These are phyloP conservation scores for Chlorella sp. DNA, from an alignment of 139 green algal genomes.

Conservation along the genomic window DNA sequence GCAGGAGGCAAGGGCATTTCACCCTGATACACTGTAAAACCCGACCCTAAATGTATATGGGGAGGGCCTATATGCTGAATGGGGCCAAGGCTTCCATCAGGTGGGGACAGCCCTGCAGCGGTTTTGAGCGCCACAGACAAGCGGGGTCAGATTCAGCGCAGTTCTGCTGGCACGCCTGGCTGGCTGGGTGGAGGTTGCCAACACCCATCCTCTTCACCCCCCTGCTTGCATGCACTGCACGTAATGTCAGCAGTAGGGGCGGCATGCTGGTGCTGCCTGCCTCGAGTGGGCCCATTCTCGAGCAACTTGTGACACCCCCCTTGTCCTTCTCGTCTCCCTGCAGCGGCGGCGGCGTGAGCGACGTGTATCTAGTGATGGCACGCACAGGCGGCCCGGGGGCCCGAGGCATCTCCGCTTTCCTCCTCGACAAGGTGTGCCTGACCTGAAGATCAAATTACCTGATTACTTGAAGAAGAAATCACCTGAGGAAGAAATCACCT, in stretches of 20 bases:
- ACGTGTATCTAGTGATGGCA: constrained; percentile 84
- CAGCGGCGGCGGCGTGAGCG: constrained; percentile 59
- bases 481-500: no score
- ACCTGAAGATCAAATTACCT: no score
- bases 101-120: background rate
- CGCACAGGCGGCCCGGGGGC: constrained; percentile 62
- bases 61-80: constrained; percentile 58
- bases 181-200: background rate
- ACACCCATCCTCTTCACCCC: background rate
- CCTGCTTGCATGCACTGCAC: background rate
- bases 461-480: no score
- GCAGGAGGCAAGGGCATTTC: no score
- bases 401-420: constrained; percentile 73
- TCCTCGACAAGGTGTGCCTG: constrained; percentile 63
- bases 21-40: no score
- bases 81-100: constrained; percentile 46
- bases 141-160: no score
- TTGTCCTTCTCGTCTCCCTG: background rate
- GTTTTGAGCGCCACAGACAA: no score
- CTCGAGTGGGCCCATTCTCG: no score
- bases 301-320: background rate
- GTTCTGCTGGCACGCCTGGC: no score
- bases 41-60: no score
- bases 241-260: background rate
- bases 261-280: no score